phyloP scores from a whole-genome alignment of 2,329 filamentous ascomycete genomes.

The Plenodomus biglobosus region DNA sequence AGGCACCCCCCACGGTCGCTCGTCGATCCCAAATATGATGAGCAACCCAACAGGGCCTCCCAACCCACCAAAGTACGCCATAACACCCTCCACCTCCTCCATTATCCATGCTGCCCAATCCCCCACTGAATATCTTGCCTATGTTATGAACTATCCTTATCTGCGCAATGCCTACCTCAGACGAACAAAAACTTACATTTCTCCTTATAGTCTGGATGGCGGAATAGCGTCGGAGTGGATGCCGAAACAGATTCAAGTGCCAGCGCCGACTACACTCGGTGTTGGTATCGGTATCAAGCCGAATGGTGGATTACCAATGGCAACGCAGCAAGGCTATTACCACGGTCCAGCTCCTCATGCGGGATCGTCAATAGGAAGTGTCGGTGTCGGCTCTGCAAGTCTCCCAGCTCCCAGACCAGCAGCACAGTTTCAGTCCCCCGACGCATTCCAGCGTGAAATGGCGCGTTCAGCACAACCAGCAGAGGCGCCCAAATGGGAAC shows the following conservation, averaged over 20 bases:
- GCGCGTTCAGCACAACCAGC: constrained; percentile 24
- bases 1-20: constrained; percentile 33
- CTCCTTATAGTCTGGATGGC: constrained; percentile 49
- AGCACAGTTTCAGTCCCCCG: constrained; percentile 48
- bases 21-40: constrained; percentile 36
- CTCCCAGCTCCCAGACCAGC: constrained; percentile 30
- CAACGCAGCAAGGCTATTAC: too few relatives aligned
- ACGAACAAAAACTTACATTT: constrained; percentile 50
- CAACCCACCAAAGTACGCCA: constrained; percentile 44
- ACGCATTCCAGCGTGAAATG: constrained; percentile 49
- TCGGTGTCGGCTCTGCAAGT: not conserved
- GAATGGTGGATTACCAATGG: constrained; percentile 4
- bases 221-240: constrained; percentile 47
- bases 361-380: too few relatives aligned
- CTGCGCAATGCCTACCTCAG: constrained; percentile 50
- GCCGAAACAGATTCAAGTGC: constrained; percentile 24
- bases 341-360: too few relatives aligned
- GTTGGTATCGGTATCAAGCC: not conserved
- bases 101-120: constrained; percentile 41
- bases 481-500: constrained; percentile 36
- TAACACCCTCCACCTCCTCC: constrained; percentile 36
- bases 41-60: constrained; percentile 35
- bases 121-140: constrained; percentile 46
- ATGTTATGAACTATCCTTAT: constrained; percentile 51
- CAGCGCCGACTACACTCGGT: not conserved